phyloP scores from a whole-genome alignment of 2,329 filamentous ascomycete genomes.

The Rutstroemia sp. region DNA sequence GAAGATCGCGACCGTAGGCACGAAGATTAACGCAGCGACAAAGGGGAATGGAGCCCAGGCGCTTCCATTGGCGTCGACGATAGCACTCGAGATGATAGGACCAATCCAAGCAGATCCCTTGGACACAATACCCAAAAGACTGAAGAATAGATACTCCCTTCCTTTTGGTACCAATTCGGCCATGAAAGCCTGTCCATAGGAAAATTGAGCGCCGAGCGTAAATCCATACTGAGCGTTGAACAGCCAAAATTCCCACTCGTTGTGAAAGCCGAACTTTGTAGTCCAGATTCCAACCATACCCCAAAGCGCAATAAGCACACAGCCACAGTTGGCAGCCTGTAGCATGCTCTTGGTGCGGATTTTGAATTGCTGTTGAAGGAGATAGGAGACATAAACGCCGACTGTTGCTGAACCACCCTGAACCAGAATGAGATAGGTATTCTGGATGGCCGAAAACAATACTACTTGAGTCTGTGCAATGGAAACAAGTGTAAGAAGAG shows the following conservation, averaged over 20 bases:
- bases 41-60: constrained; percentile 26
- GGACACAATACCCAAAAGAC: constrained; percentile 27
- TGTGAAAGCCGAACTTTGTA: constrained; percentile 25
- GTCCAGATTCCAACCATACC: constrained; percentile 29
- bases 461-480: constrained; percentile 28
- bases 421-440: constrained; percentile 26
- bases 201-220: constrained; percentile 24
- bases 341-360: constrained; percentile 28
- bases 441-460: constrained; percentile 23
- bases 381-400: constrained; percentile 23
- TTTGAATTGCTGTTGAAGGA: constrained; percentile 21
- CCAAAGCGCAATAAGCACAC: constrained; percentile 23
- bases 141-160: constrained; percentile 28
- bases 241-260: constrained; percentile 29
- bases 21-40: constrained; percentile 24
- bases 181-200: constrained; percentile 29
- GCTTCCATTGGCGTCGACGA: constrained; percentile 25
- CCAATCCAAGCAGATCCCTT: constrained; percentile 29
- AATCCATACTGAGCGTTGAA: constrained; percentile 24
- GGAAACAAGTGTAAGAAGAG: constrained; percentile 21
- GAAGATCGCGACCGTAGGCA: constrained; percentile 26
- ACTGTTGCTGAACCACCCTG: constrained; percentile 23
- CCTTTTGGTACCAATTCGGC: constrained; percentile 27
- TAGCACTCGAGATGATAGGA: constrained; percentile 27
- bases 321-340: constrained; percentile 23